These are phyloP conservation scores for Sphaerobolus stellatus DNA, from an alignment of 1,284 basidiomycete genomes.

Conservation along the genomic window DNA sequence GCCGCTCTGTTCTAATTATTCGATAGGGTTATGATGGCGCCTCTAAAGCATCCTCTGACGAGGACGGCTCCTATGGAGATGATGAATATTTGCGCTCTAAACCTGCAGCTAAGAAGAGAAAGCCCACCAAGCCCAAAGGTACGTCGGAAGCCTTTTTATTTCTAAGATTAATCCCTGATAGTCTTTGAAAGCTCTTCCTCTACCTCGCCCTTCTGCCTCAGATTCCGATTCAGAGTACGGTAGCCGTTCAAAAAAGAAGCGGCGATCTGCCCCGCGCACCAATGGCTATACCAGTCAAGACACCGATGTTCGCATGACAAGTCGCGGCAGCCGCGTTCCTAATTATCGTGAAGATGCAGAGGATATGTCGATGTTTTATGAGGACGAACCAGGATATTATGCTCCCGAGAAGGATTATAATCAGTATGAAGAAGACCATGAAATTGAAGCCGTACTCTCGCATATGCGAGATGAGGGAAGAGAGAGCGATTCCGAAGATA, in stretches of 20 bases:
- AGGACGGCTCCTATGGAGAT: constrained; percentile 73
- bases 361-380: constrained; percentile 72
- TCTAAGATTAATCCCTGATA: constrained; percentile 14
- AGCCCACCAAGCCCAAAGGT: constrained; percentile 65
- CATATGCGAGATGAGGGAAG: constrained; percentile 81
- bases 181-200: constrained; percentile 41
- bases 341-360: constrained; percentile 83
- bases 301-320: constrained; percentile 73
- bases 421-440: constrained; percentile 72
- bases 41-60: constrained; percentile 35
- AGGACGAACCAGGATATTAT: constrained; percentile 62
- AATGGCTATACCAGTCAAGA: constrained; percentile 23
- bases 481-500: constrained; percentile 72
- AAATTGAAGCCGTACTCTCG: constrained; percentile 85
- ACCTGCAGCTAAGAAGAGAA: constrained; percentile 67
- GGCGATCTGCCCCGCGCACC: constrained; percentile 37
- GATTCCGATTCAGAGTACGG: constrained; percentile 91
- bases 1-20: not conserved
- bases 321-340: constrained; percentile 76
- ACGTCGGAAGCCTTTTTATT: constrained; percentile 19
- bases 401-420: constrained; percentile 43
- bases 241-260: constrained; percentile 80
- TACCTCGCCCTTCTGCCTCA: constrained; percentile 51
- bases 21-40: constrained; percentile 33
- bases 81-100: constrained; percentile 61